phyloP scores from a whole-genome alignment of 2,329 filamentous ascomycete species.

The Aspergillus ochraceus region DNA sequence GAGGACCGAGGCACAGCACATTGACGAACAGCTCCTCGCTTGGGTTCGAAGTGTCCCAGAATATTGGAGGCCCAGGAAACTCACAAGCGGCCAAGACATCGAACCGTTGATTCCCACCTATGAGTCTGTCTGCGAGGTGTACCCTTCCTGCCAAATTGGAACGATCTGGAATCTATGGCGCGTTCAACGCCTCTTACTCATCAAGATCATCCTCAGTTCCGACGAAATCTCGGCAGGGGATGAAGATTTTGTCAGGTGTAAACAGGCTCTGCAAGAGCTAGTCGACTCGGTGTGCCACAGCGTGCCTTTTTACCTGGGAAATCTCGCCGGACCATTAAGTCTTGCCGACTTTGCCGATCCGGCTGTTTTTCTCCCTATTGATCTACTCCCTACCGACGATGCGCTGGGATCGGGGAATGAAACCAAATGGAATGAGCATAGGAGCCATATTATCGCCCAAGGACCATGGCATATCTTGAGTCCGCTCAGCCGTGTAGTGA shows the following conservation, averaged over 20 bases:
- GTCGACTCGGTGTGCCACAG: not conserved
- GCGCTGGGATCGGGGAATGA: not conserved
- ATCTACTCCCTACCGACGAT: not conserved
- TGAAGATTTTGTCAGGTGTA: not conserved
- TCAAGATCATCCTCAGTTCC: not conserved
- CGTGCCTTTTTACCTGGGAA: not conserved
- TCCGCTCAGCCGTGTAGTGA: not conserved
- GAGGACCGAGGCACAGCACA: not conserved
- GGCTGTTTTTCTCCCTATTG: not conserved
- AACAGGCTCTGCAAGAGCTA: not conserved
- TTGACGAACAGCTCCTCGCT: not conserved
- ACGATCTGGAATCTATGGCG: slow-evolving; percentile 19
- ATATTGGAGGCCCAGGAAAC: not conserved
- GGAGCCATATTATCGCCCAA: not conserved
- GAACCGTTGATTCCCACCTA: slow-evolving; percentile 22
- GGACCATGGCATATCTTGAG: not conserved
- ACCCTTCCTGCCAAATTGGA: slow-evolving; percentile 22
- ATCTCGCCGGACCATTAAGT: not conserved
- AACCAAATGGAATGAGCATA: not conserved
- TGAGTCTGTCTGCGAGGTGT: slow-evolving; percentile 20
- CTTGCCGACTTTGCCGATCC: not conserved
- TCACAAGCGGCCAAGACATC: slow-evolving; percentile 16
- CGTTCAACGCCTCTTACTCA: slow-evolving; percentile 9
- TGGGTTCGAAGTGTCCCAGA: not conserved
- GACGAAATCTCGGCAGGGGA: not conserved